Evolutionary conservation across 352 stramenopile species (phyloP).

Genomic region (Pythium phragmitis): DNA sequence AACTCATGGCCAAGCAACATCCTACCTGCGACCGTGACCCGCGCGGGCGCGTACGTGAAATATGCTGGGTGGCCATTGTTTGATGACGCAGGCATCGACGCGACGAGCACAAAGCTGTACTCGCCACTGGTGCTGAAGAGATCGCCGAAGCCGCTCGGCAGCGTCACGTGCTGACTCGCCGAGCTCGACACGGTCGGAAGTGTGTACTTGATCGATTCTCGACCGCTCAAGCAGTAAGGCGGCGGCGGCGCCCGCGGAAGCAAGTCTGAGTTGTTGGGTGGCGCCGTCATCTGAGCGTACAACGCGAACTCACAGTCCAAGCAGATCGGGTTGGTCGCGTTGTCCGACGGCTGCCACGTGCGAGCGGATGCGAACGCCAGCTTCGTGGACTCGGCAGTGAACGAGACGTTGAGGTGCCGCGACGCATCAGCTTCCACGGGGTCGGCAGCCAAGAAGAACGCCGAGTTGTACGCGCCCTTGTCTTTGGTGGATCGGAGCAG

Average conservation of each 20-base stretch:
- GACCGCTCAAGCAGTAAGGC: constrained; percentile 29
- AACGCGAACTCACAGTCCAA: constrained; percentile 32
- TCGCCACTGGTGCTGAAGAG: constrained; percentile 30
- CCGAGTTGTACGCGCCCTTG: constrained; percentile 17
- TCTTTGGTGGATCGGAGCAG: constrained; percentile 34
- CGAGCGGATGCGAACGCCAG: constrained; percentile 23
- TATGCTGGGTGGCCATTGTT: constrained; percentile 33
- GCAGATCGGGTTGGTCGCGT: constrained; percentile 10
- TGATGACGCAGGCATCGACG: constrained; percentile 21
- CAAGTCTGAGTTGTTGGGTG: constrained; percentile 13
- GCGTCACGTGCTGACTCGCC: constrained; percentile 13
- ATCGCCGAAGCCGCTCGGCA: constrained; percentile 31
- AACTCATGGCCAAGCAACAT: background rate
- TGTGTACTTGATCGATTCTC: constrained; percentile 24
- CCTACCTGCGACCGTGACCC: constrained; percentile 29
- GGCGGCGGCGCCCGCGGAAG: background rate
- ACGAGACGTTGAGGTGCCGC: constrained; percentile 21
- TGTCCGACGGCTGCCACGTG: constrained; percentile 19
- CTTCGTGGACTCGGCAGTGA: constrained; percentile 11
- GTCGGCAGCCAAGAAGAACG: constrained; percentile 22
- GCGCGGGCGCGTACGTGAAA: constrained; percentile 30
- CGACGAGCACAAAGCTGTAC: constrained; percentile 37
- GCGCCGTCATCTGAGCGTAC: constrained; percentile 25
- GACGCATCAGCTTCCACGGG: background rate
- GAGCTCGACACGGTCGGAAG: constrained; percentile 12